Base-by-base conservation (phyloP, 2,329 filamentous ascomycete genomes). In the Pseudonectria foliicola region DNA sequence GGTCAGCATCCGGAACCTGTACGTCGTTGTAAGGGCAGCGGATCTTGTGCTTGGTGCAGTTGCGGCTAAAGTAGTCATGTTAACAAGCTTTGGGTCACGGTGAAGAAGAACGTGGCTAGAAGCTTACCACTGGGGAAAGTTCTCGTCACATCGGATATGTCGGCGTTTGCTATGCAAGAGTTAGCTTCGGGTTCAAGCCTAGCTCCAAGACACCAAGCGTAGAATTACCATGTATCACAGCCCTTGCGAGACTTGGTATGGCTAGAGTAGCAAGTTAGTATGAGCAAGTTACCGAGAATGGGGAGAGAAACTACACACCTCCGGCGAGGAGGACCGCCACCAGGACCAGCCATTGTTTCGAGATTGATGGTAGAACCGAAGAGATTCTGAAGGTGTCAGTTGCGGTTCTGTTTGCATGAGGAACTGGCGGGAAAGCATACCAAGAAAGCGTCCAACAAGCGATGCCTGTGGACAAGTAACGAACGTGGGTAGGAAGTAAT, bases 241-340 rank as follows among this genome's bases (percentile, higher is more conserved):
- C 92, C 92, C 68, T 95, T 96, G 58, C 92, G 82, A 54, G 90
- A 96, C 71, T 98, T 98, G 60, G 92, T 98, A 70, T 98, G 92
- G 70, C 90, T 95, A 60, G 14, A 40, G n/a, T n/a, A 29, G 8
- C 13, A 23, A 24, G 38, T 51, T 42, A 49, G 38, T 30, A 38
- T 31, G 38, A 56, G 34, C 56, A 55, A n/a, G n/a, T n/a, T n/a
- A n/a, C n/a, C n/a, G 27, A 38, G 25, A 26, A 27, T 14, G 21
- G n/a, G 24, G 35, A 27, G 12, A 15, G 31, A 14, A 18, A 35
- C 30, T 39, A 64, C 68, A 48, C 59, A 75, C 73, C 72, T 80
- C 63, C 77, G 71, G 61, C 77, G 75, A 60, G 90, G 89, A 61
- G 90, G 89, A 71, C 90, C 90, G 73, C 88, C 88, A 66, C 89